Evolutionary conservation across 495 filamentous ascomycete species (phyloP), one percentile per base, ranked within the genome.

Genomic region (Xylaria castorea): DNA sequence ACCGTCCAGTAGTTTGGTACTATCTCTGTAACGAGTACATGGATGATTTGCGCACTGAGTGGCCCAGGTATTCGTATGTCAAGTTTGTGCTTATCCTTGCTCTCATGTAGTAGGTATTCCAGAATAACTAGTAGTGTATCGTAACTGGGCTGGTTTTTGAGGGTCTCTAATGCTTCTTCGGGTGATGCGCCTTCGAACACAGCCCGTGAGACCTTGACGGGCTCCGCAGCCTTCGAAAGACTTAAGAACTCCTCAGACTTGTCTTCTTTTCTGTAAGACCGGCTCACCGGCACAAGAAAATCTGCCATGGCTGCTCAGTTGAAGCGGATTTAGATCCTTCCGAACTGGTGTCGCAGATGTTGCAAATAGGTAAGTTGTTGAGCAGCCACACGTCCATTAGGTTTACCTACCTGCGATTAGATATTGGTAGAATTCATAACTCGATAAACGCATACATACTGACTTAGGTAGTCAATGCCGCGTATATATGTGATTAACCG

Each of bases 1-100:
- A 87, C 73, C n/a, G 82, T 71, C 94, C 94, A 97, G 80, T 92
- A 94, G 74, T 93, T 90, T 6, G 92, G 91, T 7, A 95, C 83
- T 50, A 91, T 92, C 46, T 88, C 87, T 46, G 83, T 89, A 70
- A 94, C 88, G 74, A 97, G 81, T 12, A 85, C 79, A 76, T 91
- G 90, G 61, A 94, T 82, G 7, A 97, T 87, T 75, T 94, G 91
- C 6, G 93, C 87, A 65, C 88, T 83, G 73, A 87, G 81, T 3
- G 94, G 89, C 50, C 85, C 85, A 55, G 93, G 90, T n/a, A 83
- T 79, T 71, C 84, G 83, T 63, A 97, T 87, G 72, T 88, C 86
- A 74, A 94, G 90, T 20, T 77, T 78, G 48, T 78, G 71, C 5
- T 78, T 70, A 30, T 72, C 72, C 67, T 69, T 51, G 30, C 38